phyloP scores from a whole-genome alignment of 2,329 filamentous ascomycete genomes.

The Sporothrix schenckii region DNA sequence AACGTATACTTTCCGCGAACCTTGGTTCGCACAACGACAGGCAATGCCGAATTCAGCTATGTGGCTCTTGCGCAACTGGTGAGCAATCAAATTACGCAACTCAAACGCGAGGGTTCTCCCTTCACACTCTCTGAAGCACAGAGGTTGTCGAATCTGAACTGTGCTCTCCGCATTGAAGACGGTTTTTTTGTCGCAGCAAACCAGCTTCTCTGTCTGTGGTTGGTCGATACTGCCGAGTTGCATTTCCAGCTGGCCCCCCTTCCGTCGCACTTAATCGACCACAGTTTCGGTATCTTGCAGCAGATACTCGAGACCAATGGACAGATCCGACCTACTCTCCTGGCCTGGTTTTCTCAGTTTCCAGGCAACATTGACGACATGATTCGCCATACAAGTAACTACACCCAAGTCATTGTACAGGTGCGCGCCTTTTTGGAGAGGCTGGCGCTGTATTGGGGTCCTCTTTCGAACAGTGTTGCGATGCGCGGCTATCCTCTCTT shows the following conservation, averaged over 20 bases:
- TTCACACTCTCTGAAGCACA: conserved; percentile 46
- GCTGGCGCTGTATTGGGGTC: conserved; percentile 49
- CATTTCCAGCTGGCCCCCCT: conserved; percentile 44
- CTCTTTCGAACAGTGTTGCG: conserved; percentile 38
- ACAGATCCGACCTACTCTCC: conserved; percentile 38
- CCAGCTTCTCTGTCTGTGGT: conserved; percentile 65
- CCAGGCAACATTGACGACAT: conserved; percentile 39
- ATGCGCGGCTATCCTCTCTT: conserved; percentile 41
- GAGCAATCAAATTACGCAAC: neutral
- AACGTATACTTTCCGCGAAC: neutral
- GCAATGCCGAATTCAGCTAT: neutral
- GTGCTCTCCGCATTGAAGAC: conserved; percentile 61
- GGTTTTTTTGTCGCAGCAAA: conserved; percentile 67
- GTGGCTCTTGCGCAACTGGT: neutral
- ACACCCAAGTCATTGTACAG: conserved; percentile 37
- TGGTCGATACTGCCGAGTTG: conserved; percentile 44
- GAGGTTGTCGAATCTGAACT: conserved; percentile 57
- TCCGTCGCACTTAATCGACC: conserved; percentile 39
- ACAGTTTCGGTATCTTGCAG: conserved; percentile 44
- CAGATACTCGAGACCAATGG: conserved; percentile 47
- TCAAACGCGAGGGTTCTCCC: neutral
- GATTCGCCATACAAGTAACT: conserved; percentile 32
- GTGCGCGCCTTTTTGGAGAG: conserved; percentile 52
- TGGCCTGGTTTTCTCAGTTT: conserved; percentile 47
- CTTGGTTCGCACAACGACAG: neutral